A percentile compares a stretch with the other conserved stretches of the same genome.
Evolutionary conservation across 2,329 filamentous ascomycete genomes (phyloP).

Genomic region (Stagonosporopsis cucurbitacearum): DNA sequence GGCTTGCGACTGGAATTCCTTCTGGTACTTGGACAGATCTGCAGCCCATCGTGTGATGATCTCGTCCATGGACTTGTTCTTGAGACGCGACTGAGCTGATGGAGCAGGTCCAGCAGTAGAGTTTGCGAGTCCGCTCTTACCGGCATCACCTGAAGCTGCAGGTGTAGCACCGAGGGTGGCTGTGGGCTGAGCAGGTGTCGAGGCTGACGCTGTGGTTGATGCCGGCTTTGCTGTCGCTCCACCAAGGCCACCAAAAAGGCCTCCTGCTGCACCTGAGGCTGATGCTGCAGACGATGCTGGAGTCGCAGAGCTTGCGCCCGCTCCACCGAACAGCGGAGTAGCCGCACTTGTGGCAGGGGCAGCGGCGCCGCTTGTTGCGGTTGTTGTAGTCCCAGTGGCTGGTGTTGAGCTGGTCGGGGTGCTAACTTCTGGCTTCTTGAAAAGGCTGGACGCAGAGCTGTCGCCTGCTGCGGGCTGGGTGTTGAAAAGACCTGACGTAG

Average conservation of each 20-base stretch:
- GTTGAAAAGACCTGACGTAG: conserved; percentile 30
- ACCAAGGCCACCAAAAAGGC: conserved; percentile 25
- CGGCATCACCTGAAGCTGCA: conserved; percentile 29
- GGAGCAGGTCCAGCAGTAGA: conserved; percentile 84
- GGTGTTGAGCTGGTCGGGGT: conserved; percentile 28
- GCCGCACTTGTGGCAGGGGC: conserved; percentile 26
- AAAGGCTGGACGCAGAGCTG: conserved; percentile 23
- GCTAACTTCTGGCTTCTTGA: conserved; percentile 23
- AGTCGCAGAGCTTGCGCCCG: conserved; percentile 26
- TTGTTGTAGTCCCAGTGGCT: conserved; percentile 27
- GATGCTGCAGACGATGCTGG: conserved; percentile 28
- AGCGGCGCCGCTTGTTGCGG: conserved; percentile 23
- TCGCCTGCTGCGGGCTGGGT: conserved; percentile 24
- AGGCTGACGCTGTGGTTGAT: conserved; percentile 28
- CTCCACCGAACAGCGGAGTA: conserved; percentile 28
- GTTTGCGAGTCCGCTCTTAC: conserved; percentile 61
- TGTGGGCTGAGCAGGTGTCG: conserved; percentile 24
- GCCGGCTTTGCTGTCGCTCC: conserved; percentile 26
- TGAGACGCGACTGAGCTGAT: conserved; percentile 81
- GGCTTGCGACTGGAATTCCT: conserved; percentile 92
- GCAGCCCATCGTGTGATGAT: conserved; percentile 97
- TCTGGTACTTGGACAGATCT: conserved; percentile 93
- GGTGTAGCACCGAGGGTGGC: conserved; percentile 27
- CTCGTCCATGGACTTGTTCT: conserved; percentile 99
- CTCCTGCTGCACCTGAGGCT: conserved; percentile 19